These are phyloP conservation scores for Cynara cardunculus DNA, from an alignment of 129 eudicot species.

Conservation along the genomic window DNA sequence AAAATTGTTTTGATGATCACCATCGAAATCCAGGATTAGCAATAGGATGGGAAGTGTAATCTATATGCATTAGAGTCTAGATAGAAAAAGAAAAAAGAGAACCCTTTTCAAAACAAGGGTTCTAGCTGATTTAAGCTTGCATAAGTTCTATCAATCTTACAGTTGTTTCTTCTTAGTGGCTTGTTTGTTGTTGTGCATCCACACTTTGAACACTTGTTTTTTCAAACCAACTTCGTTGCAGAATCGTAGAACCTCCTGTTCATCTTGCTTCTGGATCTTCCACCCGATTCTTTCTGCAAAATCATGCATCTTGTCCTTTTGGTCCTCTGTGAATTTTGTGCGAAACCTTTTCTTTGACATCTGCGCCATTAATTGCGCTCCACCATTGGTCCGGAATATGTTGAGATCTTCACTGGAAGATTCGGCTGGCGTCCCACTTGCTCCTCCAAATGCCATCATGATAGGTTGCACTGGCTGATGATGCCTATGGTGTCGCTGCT, in stretches of 20 bases:
- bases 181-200: conserved; percentile 90
- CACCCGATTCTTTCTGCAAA: conserved; percentile 74
- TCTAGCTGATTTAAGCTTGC: conserved; percentile 5
- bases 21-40: conserved; percentile 13
- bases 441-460: conserved; percentile 74
- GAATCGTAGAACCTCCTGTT: conserved; percentile 51
- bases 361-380: conserved; percentile 19
- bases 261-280: conserved; percentile 84
- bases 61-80: conserved; percentile 19
- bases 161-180: conserved; percentile 65
- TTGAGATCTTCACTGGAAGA: conserved; percentile 87
- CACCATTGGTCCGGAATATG: conserved; percentile 33
- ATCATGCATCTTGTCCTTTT: conserved; percentile 71
- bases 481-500: conserved; percentile 28
- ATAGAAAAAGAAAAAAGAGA: not conserved
- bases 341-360: conserved; percentile 67
- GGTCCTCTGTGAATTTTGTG: conserved; percentile 65
- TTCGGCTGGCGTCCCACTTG: conserved; percentile 46
- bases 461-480: conserved; percentile 40
- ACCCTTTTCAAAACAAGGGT: conserved; percentile 6
- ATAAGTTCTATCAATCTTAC: conserved; percentile 29
- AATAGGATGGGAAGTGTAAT: conserved; percentile 11
- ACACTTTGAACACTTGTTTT: conserved; percentile 76
- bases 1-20: conserved; percentile 1
- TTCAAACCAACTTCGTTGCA: conserved; percentile 58